phyloP scores from a whole-genome alignment of 1,139 yeast genomes.

The Geotrichum cucujoidarum region DNA sequence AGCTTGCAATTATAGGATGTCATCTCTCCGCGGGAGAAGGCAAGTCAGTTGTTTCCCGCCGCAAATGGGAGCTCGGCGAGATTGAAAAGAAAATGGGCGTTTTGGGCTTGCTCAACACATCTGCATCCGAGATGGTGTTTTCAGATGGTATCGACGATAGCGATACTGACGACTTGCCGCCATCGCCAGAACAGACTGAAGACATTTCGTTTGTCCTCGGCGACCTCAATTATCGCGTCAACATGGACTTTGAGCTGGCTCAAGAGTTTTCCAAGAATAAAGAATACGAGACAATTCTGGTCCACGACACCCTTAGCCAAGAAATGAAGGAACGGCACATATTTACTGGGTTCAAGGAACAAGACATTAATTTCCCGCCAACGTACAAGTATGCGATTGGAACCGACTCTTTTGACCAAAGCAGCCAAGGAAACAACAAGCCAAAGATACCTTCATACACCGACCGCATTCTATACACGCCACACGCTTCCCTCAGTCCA shows the following conservation, averaged over 20 bases:
- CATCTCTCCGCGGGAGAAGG: constrained; percentile 73
- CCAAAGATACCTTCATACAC: constrained; percentile 76
- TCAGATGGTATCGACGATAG: constrained; percentile 11
- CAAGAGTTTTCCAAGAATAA: constrained; percentile 42
- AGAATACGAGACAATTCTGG: constrained; percentile 47
- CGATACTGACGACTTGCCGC: constrained; percentile 16
- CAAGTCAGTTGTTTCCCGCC: constrained; percentile 39
- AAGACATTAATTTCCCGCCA: constrained; percentile 61
- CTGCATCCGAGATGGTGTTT: constrained; percentile 18
- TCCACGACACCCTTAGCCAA: constrained; percentile 53
- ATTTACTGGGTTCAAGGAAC: constrained; percentile 61
- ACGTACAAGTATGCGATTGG: constrained; percentile 57
- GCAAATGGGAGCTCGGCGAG: constrained; percentile 44
- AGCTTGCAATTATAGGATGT: constrained; percentile 52
- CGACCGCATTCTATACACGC: constrained; percentile 52
- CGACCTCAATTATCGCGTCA: constrained; percentile 67
- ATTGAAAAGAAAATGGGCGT: constrained; percentile 34
- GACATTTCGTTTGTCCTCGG: constrained; percentile 54
- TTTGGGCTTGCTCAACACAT: constrained; percentile 23
- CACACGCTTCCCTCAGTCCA: constrained; percentile 14
- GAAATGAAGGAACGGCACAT: constrained; percentile 53
- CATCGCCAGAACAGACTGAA: constrained; percentile 8
- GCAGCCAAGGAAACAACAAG: constrained; percentile 40
- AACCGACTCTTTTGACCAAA: constrained; percentile 42
- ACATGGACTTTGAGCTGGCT: constrained; percentile 43